Percentiles rank a stretch among this genome's conserved stretches.
Conservation (phyloP, 2,329 filamentous ascomycete species). For the Tympanopsis confertula region DNA sequence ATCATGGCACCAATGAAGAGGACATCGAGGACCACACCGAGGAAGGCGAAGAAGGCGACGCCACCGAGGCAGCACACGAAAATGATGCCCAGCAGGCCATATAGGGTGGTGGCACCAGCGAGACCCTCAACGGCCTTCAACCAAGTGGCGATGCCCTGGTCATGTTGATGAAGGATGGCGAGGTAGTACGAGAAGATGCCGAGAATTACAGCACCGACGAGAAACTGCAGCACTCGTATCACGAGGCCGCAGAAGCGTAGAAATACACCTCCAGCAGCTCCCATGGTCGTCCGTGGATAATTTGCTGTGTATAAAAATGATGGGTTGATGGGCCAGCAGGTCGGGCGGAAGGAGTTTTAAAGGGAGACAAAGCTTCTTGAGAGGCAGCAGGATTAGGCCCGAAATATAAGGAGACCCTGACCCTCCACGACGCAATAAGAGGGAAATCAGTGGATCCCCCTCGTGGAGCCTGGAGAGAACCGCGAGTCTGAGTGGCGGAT, state of each 20-base stretch:
- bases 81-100: slow-evolving; percentile 46
- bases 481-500: too few species aligned
- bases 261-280: neutral
- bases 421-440: too few species aligned
- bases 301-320: too few species aligned
- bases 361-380: too few species aligned
- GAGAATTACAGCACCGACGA: slow-evolving; percentile 33
- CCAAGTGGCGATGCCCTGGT: slow-evolving; percentile 39
- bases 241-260: neutral
- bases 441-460: too few species aligned
- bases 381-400: too few species aligned
- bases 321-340: too few species aligned
- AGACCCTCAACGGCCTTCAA: slow-evolving; percentile 51
- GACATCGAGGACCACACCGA: slow-evolving; percentile 51
- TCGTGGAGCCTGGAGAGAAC: too few species aligned
- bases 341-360: too few species aligned
- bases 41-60: slow-evolving; percentile 45
- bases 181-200: slow-evolving; percentile 60
- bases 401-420: too few species aligned
- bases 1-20: slow-evolving; percentile 51
- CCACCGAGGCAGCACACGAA: slow-evolving; percentile 57
- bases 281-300: too few species aligned
- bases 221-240: slow-evolving; percentile 1
- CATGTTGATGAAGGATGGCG: slow-evolving; percentile 41
- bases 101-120: slow-evolving; percentile 47